Percentiles rank a stretch among this genome's conserved stretches.
phyloP scores from a whole-genome alignment of 192 early-diverging fungal genomes.

The Glomus cerebriforme region DNA sequence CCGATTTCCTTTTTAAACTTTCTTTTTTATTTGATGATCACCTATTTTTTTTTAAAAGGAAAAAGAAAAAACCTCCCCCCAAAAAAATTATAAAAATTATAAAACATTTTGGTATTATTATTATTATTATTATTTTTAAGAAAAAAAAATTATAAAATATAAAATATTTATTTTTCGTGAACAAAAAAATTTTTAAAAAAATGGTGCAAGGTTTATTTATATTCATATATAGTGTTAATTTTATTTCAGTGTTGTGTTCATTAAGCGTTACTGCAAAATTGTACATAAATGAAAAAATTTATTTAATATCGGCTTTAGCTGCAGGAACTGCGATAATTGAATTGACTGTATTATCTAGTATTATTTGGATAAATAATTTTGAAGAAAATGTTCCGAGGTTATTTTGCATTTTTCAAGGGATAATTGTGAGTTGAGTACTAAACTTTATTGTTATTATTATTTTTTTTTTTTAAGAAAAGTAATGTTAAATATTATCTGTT shows the following conservation, averaged over 20 bases:
- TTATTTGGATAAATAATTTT: not conserved
- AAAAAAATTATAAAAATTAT: too few species aligned
- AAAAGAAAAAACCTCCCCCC: too few species aligned
- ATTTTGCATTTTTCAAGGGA: not conserved
- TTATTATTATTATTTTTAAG: too few species aligned
- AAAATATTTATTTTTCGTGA: not conserved
- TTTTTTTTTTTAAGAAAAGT: not conserved
- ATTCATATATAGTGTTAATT: not conserved
- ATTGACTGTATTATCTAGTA: not conserved
- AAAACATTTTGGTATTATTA: too few species aligned
- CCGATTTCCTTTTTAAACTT: too few species aligned
- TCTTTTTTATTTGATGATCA: too few species aligned
- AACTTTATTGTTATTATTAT: not conserved
- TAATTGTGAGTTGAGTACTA: not conserved
- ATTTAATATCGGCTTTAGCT: not conserved
- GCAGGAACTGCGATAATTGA: not conserved
- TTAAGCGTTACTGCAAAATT: not conserved
- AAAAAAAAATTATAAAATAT: not conserved
- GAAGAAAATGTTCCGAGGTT: not conserved
- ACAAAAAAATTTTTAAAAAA: not conserved
- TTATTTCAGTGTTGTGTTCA: not conserved
- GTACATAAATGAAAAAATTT: not conserved
- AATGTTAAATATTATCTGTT: not conserved
- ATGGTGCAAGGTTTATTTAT: not conserved
- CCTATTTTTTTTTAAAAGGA: too few species aligned